Conservation (phyloP, 257 asterid species). For the Cordia subcordata region DNA sequence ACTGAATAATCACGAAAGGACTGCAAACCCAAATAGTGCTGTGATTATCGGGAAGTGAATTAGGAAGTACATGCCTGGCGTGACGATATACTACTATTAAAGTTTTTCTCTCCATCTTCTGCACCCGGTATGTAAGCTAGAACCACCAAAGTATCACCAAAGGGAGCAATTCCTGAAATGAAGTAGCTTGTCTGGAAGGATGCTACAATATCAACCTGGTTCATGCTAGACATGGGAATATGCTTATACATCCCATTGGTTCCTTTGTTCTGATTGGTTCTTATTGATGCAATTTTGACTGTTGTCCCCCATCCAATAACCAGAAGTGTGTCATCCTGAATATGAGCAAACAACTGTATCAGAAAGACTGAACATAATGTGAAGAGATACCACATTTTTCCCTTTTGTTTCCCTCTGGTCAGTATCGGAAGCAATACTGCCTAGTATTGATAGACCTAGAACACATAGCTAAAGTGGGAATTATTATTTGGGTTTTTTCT, state of each 20-base stretch:
- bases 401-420: not conserved
- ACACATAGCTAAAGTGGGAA: no score
- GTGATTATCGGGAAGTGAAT: not conserved
- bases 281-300: constrained; percentile 80
- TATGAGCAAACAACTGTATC: constrained; percentile 23
- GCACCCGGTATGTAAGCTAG: constrained; percentile 85
- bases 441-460: no score
- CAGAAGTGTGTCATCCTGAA: constrained; percentile 81
- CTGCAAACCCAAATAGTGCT: not conserved
- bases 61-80: constrained; percentile 63
- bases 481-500: no score
- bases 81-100: constrained; percentile 69
- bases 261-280: constrained; percentile 52
- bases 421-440: not conserved
- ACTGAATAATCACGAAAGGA: not conserved
- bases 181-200: constrained; percentile 92
- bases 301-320: constrained; percentile 99
- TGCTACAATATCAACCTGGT: constrained; percentile 93
- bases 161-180: constrained; percentile 97
- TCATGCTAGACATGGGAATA: constrained; percentile 68
- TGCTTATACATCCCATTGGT: constrained; percentile 60
- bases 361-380: constrained; percentile 3
- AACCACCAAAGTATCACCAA: constrained; percentile 92
- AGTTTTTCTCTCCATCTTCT: constrained; percentile 83
- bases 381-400: not conserved